Percentiles rank a stretch among this genome's conserved stretches.
Conservation (phyloP, 805 yeast species). For the Monosporozyma yasuniensis region DNA sequence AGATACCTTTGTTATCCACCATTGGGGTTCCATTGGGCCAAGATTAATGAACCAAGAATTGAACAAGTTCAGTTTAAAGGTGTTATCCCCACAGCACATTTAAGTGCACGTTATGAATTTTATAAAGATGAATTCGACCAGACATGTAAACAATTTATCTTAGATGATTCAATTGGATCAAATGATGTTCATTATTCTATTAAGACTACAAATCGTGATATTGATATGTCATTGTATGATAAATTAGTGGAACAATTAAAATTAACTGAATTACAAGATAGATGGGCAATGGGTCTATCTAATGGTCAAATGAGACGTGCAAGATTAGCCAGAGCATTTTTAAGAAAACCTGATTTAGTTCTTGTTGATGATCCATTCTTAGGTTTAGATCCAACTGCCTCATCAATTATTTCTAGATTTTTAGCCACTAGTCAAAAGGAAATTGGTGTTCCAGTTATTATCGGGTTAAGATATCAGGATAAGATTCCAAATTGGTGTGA, state of each 20-base stretch:
- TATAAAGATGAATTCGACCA: conserved; percentile 79
- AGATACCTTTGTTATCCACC: conserved; percentile 25
- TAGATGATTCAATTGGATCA: conserved; percentile 38
- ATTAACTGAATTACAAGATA: conserved; percentile 46
- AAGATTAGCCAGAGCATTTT: conserved; percentile 66
- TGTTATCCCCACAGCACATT: conserved; percentile 49
- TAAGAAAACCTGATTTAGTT: conserved; percentile 54
- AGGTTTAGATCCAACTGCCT: conserved; percentile 77
- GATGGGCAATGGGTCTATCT: conserved; percentile 81
- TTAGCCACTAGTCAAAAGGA: conserved; percentile 12
- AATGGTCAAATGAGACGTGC: conserved; percentile 94
- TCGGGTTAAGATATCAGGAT: conserved; percentile 76
- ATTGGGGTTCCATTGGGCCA: conserved; percentile 13
- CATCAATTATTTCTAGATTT: conserved; percentile 44
- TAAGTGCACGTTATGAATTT: conserved; percentile 84
- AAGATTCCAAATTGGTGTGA: conserved; percentile 71
- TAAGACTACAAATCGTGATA: conserved; percentile 16
- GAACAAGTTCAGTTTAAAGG: conserved; percentile 40
- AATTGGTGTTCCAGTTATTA: conserved; percentile 38
- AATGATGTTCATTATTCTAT: conserved; percentile 36
- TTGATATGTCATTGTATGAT: conserved; percentile 33
- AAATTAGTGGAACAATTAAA: conserved; percentile 42
- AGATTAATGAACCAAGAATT: conserved; percentile 6
- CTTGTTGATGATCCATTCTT: conserved; percentile 86
- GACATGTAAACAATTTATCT: conserved; percentile 51